These are phyloP conservation scores for Aspergillus saccharolyticus DNA, from an alignment of 495 filamentous ascomycete species.

Conservation along the genomic window DNA sequence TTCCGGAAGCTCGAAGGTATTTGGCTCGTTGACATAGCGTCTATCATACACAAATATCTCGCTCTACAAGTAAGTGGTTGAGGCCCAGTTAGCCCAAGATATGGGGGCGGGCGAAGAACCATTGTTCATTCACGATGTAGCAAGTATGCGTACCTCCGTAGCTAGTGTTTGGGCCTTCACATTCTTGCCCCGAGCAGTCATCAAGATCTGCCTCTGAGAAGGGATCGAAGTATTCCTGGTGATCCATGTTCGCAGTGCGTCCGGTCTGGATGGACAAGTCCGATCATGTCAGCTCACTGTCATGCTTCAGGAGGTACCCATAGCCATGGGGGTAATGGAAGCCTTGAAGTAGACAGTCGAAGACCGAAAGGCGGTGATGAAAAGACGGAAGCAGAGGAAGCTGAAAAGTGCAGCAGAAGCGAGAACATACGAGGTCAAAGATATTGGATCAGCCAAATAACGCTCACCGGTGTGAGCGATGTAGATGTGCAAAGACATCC, in stretches of 20 bases:
- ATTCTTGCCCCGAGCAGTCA: conserved; percentile 77
- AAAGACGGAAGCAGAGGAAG: conserved; percentile 3
- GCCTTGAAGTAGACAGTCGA: conserved; percentile 2
- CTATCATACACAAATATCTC: conserved; percentile 87
- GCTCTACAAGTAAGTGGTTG: conserved; percentile 45
- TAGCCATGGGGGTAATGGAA: conserved; percentile 1
- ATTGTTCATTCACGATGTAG: conserved; percentile 3
- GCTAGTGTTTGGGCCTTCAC: conserved; percentile 69
- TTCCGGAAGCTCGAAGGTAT: conserved; percentile 47
- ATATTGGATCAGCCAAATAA: conserved; percentile 63
- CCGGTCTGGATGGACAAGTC: conserved; percentile 47
- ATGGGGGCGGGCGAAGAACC: conserved; percentile 4
- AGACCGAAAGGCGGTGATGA: conserved; percentile 7
- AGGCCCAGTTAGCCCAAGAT: neutral
- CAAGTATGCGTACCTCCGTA: conserved; percentile 57
- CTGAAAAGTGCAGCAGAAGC: no score
- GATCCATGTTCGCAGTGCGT: conserved; percentile 65
- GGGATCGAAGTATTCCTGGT: conserved; percentile 61
- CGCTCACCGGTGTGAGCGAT: conserved; percentile 86
- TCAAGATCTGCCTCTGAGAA: conserved; percentile 66
- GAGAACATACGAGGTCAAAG: conserved; percentile 60
- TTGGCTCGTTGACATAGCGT: conserved; percentile 48
- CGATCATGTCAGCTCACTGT: conserved; percentile 18
- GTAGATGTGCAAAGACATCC: conserved; percentile 75
- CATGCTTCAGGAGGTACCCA: neutral